Base-by-base conservation (phyloP, 768 basidiomycete species). In the Omphalotus guepiniiformis region DNA sequence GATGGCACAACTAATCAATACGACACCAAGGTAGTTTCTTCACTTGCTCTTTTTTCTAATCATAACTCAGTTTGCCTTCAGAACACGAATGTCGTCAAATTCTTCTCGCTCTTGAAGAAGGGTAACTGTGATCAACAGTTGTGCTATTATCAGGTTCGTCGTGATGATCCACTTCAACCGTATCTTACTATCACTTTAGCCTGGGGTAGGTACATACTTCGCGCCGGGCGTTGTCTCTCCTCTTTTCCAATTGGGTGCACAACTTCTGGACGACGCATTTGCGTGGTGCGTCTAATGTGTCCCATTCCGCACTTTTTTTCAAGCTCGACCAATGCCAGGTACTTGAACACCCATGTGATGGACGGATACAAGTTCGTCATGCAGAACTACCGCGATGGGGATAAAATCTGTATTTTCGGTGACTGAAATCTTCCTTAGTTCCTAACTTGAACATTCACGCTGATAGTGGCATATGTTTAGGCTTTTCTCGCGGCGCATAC, bases 311-410 rank as follows among this genome's bases (percentile, higher is more conserved):
- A 12, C 16, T 35, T 26, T 32, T 7, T n/a, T n/a, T n/a, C 23
- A n/a, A 37, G 19, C 42, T n/a, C 23, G n/a, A 29, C 19, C 21
- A 44, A 39, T 30, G 3, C 11, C 18, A 76, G 74, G 71, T 79
- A 75, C 52, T 59, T 81, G 28, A 70, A 70, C 41, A 64, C 47
- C 6, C 79, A 79, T 56, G 74, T 79, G 11, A 69, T 71, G 59
- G 82, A 76, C 7, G 89, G 89, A 1, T 92, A 91, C 63, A 69
- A 66, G 51, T 91, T 83, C 61, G 64, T 91, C 42, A 89, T 91
- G 88, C 74, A 84, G 51, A 89, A 85, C 56, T 88, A 84, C 58
- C 70, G 67, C n/a, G 55, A 65, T 0, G 89, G 88, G 1, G 87
- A 88, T 59, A 86, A 74, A 60, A 77, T 90, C 26, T 88, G 82